Evolutionary conservation across 2,329 filamentous ascomycete species (phyloP), one percentile per base, ranked within the genome.

Genomic region (Aspergillus texensis): DNA sequence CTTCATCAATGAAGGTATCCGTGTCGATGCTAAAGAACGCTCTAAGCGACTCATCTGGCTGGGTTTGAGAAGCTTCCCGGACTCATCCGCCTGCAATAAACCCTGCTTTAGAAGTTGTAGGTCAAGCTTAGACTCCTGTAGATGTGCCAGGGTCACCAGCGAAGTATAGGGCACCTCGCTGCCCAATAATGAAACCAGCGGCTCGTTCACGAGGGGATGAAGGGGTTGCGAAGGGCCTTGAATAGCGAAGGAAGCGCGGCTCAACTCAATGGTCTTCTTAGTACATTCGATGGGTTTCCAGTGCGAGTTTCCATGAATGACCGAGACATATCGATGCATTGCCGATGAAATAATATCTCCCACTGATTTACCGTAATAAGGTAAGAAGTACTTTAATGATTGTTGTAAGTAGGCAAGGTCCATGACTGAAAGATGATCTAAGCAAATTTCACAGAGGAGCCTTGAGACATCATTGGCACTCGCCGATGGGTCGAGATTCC

Each of bases 11-110:
- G 77, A 69, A 43, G 75, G 75, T 55, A 80, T 76, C n/a, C 77
- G 73, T 43, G 63, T 67, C 12, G 78, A 79, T 57, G 78, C 79
- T 55, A 80, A 65, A 26, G 79, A 80, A n/a, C 78, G 71, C 61
- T 80, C 77, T 52, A 80, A 60, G 6, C 72, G 74, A 48, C 69
- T 80, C 79, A 80, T 80, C 60, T 80, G 75, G 48, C 77, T 79
- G 26, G 78, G 77, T 58, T 79, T 80, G 24, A 79, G 74, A 34
- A 68, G 66, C 46, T 72, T 72, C 24, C 72, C 73, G 30, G 73
- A 71, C 52, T 74, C 68, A 46, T 78, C 71, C 9, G 77, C 74
- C 50, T 67, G 70, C 14, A 71, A 62, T 53, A 80, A 64, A 16
- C 67, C 62, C 60, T 79, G 74, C 39, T 73, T 75, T 16, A 80